A percentile compares a stretch with the other conserved stretches of the same genome.
Conservation (phyloP, 2,329 filamentous ascomycete genomes). For the Neonectria sp. region DNA sequence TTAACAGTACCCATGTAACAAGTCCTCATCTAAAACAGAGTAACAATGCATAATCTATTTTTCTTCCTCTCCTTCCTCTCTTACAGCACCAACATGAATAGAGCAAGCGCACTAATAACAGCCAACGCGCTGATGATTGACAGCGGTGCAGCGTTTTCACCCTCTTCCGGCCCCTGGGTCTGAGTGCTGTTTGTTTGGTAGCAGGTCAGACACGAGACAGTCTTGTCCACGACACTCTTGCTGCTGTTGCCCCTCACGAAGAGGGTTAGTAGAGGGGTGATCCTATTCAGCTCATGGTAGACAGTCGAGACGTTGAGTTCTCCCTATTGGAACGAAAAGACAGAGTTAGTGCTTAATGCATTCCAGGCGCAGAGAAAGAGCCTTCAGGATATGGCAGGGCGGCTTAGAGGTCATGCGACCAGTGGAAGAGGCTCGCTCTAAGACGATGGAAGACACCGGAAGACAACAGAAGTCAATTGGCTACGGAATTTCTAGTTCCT, state of each 20-base stretch:
- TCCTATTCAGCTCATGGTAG: slow-evolving; percentile 10
- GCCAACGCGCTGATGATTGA: not conserved
- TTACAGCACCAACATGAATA: not conserved
- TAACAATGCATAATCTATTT: too few relatives aligned
- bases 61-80: too few relatives aligned
- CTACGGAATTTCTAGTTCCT: too few relatives aligned
- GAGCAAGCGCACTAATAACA: not conserved
- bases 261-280: not conserved
- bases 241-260: not conserved
- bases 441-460: too few relatives aligned
- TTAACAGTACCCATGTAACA: too few relatives aligned
- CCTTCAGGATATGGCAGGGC: too few relatives aligned
- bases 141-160: not conserved
- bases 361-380: not conserved
- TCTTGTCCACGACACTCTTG: slow-evolving; percentile 1
- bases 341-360: not conserved
- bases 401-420: too few relatives aligned
- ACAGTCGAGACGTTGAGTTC: not conserved
- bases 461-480: too few relatives aligned
- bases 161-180: not conserved
- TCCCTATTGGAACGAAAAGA: slow-evolving; percentile 2
- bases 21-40: too few relatives aligned
- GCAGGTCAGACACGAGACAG: slow-evolving; percentile 5
- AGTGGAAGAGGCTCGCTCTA: too few relatives aligned
- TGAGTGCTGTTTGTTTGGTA: not conserved